Evolutionary conservation across 371 early-diverging fungal species (phyloP), one percentile per base, ranked within the genome.

Genomic region (Mucor plumbeus): DNA sequence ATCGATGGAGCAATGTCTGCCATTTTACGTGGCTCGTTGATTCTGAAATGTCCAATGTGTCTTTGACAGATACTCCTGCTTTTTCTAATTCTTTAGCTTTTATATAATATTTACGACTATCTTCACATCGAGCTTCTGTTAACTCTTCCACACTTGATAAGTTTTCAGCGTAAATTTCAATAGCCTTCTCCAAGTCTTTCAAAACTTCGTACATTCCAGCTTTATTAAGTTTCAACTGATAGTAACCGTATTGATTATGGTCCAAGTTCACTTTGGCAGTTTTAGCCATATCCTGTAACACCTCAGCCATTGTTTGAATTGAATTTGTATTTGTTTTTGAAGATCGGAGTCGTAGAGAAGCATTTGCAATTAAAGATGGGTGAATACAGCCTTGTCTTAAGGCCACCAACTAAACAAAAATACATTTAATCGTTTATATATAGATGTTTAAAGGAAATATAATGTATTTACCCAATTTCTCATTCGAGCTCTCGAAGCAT

Each of bases 1-100:
- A 74, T 7, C 80, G 85, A 65, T 92, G 91, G 41, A 88, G 68
- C 43, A 86, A 65, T n/a, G 82, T 80, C n/a, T 74, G 72, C 79
- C 83, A 86, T 70, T 62, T 36, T 21, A 31, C 8, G 8, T 53
- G 53, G 13, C 7, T 11, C 4, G 7, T 53, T 19, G 53, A 26
- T 6, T 53, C 53, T 19, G 53, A 26, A 4, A 8, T 31, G 56
- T 39, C 19, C 36, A 57, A 21, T 2, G 8, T 59, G 1, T 26
- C 26, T n/a, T 35, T 31, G 2, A 14, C 5, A 36, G 17, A 19
- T 73, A 62, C 6, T 10, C 66, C 66, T 7, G 36, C 59, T 58
- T 53, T 68, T 41, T 48, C 68, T 41, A 57, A 44, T 61, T 56
- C 60, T 55, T 47, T 43, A 31, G 64, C 54, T 38, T 34, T 48